These are phyloP conservation scores for Amauroascus verrucosus DNA, from an alignment of 2,329 filamentous ascomycete genomes.

Conservation along the genomic window DNA sequence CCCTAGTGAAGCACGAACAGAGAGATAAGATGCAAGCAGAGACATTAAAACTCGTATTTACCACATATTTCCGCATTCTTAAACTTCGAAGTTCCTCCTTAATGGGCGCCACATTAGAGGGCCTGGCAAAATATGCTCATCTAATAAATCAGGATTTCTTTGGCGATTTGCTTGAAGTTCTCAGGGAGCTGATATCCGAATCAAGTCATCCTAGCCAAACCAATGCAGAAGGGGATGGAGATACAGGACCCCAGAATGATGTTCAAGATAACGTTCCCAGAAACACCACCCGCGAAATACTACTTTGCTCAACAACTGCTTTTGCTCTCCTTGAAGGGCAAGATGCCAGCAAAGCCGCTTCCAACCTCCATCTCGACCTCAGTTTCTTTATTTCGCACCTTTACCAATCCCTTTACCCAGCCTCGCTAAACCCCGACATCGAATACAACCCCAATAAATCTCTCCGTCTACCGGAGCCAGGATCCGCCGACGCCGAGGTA, in stretches of 20 bases:
- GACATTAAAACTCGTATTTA: constrained; percentile 90
- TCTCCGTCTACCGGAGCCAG: constrained; percentile 58
- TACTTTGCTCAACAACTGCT: constrained; percentile 91
- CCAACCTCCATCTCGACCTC: constrained; percentile 75
- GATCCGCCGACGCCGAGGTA: constrained; percentile 37
- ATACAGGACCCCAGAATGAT: constrained; percentile 42
- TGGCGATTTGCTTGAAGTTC: constrained; percentile 82
- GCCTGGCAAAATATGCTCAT: constrained; percentile 84
- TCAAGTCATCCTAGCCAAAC: constrained; percentile 25
- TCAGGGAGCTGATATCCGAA: constrained; percentile 82
- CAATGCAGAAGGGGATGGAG: constrained; percentile 34
- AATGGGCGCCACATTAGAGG: constrained; percentile 95
- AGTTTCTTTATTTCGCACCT: constrained; percentile 93
- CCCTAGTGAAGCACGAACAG: constrained; percentile 82
- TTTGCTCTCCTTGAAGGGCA: constrained; percentile 94
- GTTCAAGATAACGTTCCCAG: constrained; percentile 45
- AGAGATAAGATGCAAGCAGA: constrained; percentile 89
- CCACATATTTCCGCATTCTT: constrained; percentile 85
- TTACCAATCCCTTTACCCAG: constrained; percentile 70
- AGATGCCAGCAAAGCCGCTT: constrained; percentile 75
- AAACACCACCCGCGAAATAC: constrained; percentile 72
- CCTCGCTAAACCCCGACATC: constrained; percentile 73
- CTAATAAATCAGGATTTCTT: constrained; percentile 99
- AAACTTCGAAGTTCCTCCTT: constrained; percentile 71
- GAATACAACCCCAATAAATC: constrained; percentile 66